A percentile compares a stretch with the other conserved stretches of the same genome.
Evolutionary conservation across 305 asterid species (phyloP).

Genomic region (Solanum hybrid): DNA sequence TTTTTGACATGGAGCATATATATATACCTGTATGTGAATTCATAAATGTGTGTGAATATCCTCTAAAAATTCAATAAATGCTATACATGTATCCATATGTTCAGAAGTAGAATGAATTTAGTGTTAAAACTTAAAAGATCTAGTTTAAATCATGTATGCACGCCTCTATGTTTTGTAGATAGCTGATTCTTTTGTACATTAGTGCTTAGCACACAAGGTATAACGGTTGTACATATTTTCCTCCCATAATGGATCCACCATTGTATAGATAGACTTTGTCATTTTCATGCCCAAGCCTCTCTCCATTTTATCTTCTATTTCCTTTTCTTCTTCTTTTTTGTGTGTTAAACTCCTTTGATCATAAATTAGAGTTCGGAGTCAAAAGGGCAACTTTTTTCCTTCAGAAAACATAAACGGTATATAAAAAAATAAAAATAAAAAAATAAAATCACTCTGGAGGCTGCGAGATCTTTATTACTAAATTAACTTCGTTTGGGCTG

Average conservation of each 20-base stretch:
- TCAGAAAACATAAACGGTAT: no score
- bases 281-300: no score
- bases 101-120: background rate
- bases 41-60: background rate
- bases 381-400: background rate
- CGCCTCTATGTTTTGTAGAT: background rate
- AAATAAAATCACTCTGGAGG: no score
- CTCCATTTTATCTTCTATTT: background rate
- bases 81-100: background rate
- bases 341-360: background rate
- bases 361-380: background rate
- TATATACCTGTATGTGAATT: background rate
- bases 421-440: no score
- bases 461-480: no score
- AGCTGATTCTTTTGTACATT: background rate
- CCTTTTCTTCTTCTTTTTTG: no score
- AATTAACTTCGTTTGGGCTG: background rate
- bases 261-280: background rate
- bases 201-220: background rate
- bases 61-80: background rate
- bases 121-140: background rate
- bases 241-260: background rate
- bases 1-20: background rate
- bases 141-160: background rate
- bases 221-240: background rate